Evolutionary conservation across 1,284 basidiomycete species (phyloP), one percentile per base, ranked within the genome.

Genomic region (Retiboletus flavoniger): DNA sequence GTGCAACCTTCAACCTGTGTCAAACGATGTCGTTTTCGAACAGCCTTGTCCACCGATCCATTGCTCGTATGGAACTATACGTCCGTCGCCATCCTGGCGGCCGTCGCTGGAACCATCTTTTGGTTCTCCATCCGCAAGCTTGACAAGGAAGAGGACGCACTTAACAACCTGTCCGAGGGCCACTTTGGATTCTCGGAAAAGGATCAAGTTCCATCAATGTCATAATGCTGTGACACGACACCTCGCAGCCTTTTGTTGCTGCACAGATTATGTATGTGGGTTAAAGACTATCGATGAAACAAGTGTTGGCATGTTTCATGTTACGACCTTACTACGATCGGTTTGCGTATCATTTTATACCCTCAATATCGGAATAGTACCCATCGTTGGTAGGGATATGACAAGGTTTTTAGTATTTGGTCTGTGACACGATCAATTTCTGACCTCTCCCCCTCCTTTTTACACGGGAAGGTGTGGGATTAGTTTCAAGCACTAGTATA

Each of bases 71-170:
- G 80, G 81, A 82, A 82, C 60, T 83, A 83, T 50, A 68, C 70
- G 28, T 60, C 71, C 8, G 74, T 81, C 69, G 80, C 56, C 16
- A 68, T 78, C 28, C 58, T 82, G 10, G 74, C 76, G 3, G 67
- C 60, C 8, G 36, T 80, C 34, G 61, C 76, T 4, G 64, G 64
- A 3, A 16, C 72, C 51, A 47, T 81, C 14, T 90, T 93, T 75
- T 91, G 83, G 82, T 64, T 81, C 57, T 72, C 75, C 29, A 82
- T 86, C 60, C 75, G 79, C 59, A 70, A 78, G 44, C 75, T 89
- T 51, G 88, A 91, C 62, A 60, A 61, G n/a, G 68, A 78, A 53
- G 87, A 91, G 70, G 86, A 89, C 45, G 68, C 66, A 48, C 72
- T 89, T 17, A 87, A 88, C 60, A 74, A 75, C 35, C 50, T 84